Percentiles rank a stretch among this genome's conserved stretches.
These are phyloP conservation scores for Leccinum insolens DNA, from an alignment of 1,284 basidiomycete species.

Conservation along the genomic window DNA sequence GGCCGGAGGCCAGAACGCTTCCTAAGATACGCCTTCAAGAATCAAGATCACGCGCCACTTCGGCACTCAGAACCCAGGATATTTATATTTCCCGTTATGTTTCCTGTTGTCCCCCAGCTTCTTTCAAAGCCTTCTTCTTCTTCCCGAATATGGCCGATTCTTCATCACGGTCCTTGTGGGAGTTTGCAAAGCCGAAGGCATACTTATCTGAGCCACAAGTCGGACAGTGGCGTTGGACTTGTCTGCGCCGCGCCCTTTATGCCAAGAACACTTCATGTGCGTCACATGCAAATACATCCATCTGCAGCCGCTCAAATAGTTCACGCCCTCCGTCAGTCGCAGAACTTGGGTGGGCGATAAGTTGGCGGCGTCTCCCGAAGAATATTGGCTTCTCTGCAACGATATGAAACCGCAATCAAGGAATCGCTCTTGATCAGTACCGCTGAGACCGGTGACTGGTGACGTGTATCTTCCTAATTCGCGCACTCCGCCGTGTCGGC, in stretches of 20 bases:
- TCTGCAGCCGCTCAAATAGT: neutral
- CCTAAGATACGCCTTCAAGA: neutral
- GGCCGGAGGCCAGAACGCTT: neutral
- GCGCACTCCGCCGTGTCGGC: neutral
- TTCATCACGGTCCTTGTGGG: constrained; percentile 3
- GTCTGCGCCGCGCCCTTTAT: neutral
- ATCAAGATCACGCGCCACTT: constrained; percentile 2
- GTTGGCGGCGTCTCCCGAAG: neutral
- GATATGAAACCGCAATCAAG: neutral
- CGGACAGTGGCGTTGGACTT: neutral
- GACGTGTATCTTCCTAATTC: neutral
- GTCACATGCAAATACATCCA: neutral
- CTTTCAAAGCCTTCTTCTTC: neutral
- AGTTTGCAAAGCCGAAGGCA: constrained; percentile 2
- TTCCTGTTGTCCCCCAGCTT: constrained; percentile 5
- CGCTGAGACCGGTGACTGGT: neutral
- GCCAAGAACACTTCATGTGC: neutral
- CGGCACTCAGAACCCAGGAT: neutral
- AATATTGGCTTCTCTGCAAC: constrained; percentile 3
- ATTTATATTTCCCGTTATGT: neutral
- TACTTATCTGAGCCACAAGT: neutral
- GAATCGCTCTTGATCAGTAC: neutral
- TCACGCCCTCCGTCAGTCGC: neutral
- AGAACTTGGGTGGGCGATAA: neutral
- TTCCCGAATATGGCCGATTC: constrained; percentile 3